A percentile compares a stretch with the other conserved stretches of the same genome.
phyloP scores from a whole-genome alignment of 225 moss, liverwort and hornwort species.

The Marchantia paleacea region DNA sequence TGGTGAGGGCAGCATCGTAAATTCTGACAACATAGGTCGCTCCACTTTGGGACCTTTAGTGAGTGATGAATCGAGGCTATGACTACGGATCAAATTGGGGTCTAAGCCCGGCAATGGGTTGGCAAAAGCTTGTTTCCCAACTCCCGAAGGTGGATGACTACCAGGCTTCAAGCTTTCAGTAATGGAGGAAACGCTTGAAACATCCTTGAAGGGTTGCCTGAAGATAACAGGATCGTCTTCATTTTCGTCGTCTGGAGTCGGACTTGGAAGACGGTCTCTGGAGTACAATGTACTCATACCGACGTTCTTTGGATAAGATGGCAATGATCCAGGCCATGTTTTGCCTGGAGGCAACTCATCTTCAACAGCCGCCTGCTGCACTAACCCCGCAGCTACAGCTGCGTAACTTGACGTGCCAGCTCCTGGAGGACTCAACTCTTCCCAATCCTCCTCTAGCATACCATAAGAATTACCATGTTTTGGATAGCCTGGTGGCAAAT shows the following conservation, averaged over 20 bases:
- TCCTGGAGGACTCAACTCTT: conserved; percentile 74
- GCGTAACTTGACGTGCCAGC: conserved; percentile 50
- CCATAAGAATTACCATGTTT: conserved; percentile 54
- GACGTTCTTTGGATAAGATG: conserved; percentile 27
- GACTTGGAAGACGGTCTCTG: conserved; percentile 72
- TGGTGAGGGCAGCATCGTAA: conserved; percentile 23
- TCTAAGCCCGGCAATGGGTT: conserved; percentile 14
- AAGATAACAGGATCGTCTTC: conserved; percentile 21
- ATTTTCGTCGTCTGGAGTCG: conserved; percentile 59
- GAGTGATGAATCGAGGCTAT: conserved; percentile 29
- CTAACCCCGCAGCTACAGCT: conserved; percentile 26
- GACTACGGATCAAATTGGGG: conserved; percentile 26
- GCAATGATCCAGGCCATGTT: conserved; percentile 31
- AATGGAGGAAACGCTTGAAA: conserved; percentile 32
- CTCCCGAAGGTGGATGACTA: background rate
- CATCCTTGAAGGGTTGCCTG: conserved; percentile 30
- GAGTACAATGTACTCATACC: conserved; percentile 13
- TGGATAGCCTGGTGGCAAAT: conserved; percentile 17
- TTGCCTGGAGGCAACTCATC: conserved; percentile 23
- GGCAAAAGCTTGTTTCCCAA: conserved; percentile 8
- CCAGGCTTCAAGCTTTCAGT: conserved; percentile 5
- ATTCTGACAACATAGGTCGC: conserved; percentile 22
- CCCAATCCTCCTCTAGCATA: conserved; percentile 80
- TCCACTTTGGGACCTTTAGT: conserved; percentile 19
- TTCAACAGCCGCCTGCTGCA: background rate